Conservation (phyloP, 2,329 filamentous ascomycete species). For the Paecilomyces dactylethromorphus region DNA sequence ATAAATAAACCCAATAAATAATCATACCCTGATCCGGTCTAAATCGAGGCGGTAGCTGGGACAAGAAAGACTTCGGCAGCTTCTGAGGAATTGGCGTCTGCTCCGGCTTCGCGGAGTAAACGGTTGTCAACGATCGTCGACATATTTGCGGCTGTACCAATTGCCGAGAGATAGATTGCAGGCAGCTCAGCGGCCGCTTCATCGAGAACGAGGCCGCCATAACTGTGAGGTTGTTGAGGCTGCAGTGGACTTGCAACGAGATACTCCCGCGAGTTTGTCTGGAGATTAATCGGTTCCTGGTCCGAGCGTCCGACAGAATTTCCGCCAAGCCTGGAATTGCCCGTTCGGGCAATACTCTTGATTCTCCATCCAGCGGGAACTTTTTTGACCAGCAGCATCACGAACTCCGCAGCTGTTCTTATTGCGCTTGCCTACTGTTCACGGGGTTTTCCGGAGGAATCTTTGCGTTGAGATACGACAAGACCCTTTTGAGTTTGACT, state of each 20-base stretch:
- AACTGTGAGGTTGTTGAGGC: constrained; percentile 30
- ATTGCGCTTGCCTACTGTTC: neutral
- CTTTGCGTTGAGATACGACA: neutral
- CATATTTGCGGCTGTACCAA: constrained; percentile 45
- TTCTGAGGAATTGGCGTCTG: constrained; percentile 34
- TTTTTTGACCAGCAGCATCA: constrained; percentile 18
- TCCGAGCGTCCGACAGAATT: constrained; percentile 27
- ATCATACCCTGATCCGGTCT: constrained; percentile 31
- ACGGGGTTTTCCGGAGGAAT: neutral
- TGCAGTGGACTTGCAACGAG: neutral
- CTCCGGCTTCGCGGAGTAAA: constrained; percentile 38
- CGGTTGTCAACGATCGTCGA: constrained; percentile 45
- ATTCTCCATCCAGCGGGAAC: constrained; percentile 12
- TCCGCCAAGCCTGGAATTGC: constrained; percentile 26
- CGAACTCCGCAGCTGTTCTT: constrained; percentile 1
- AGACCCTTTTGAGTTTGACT: neutral
- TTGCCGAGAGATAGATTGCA: constrained; percentile 56
- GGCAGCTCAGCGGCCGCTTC: constrained; percentile 62
- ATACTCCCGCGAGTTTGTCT: neutral
- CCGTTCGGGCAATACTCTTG: constrained; percentile 12
- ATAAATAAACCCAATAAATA: neutral
- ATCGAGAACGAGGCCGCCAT: constrained; percentile 55
- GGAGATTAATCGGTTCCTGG: constrained; percentile 19
- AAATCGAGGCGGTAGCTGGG: constrained; percentile 34
- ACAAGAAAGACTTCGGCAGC: constrained; percentile 35